These are phyloP conservation scores for Tubosaeta sp. DNA, from an alignment of 768 basidiomycete genomes.

Conservation along the genomic window DNA sequence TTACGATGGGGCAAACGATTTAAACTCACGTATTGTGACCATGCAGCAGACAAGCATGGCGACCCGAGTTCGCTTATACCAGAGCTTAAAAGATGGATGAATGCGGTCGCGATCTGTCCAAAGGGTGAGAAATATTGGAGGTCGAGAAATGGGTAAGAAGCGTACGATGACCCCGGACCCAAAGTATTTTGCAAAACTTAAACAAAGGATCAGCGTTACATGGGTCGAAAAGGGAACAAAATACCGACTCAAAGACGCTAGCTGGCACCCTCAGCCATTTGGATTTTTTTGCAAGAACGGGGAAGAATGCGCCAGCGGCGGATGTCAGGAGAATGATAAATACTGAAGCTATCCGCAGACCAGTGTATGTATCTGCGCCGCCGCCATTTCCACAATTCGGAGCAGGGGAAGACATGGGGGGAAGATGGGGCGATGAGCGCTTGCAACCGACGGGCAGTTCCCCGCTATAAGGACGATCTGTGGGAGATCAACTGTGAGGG, in stretches of 20 bases:
- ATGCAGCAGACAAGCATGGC: slow-evolving; percentile 63
- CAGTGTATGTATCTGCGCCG: slow-evolving; percentile 43
- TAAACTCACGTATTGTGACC: slow-evolving; percentile 67
- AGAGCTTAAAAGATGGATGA: slow-evolving; percentile 78
- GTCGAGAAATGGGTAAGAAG: slow-evolving; percentile 4
- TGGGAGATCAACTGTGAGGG: slow-evolving; percentile 25
- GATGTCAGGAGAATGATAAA: slow-evolving; percentile 71
- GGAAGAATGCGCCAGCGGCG: slow-evolving; percentile 61
- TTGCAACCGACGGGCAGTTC: not conserved
- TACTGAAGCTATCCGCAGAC: slow-evolving; percentile 64
- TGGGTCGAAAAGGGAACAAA: not conserved
- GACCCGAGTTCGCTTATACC: slow-evolving; percentile 68
- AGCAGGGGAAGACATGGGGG: slow-evolving; percentile 16
- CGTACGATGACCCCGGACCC: slow-evolving; percentile 85
- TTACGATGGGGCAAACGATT: not conserved
- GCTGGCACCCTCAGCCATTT: slow-evolving; percentile 37
- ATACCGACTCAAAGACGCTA: slow-evolving; percentile 61
- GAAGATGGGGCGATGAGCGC: not conserved
- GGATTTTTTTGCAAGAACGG: slow-evolving; percentile 55
- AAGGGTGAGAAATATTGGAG: not conserved
- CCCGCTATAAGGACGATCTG: slow-evolving; percentile 2
- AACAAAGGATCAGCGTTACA: slow-evolving; percentile 4
- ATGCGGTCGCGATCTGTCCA: slow-evolving; percentile 79
- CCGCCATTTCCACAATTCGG: slow-evolving; percentile 48
- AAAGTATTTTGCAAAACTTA: slow-evolving; percentile 83